Conservation (phyloP, 495 filamentous ascomycete species). For the Hypoxylon rickii region DNA sequence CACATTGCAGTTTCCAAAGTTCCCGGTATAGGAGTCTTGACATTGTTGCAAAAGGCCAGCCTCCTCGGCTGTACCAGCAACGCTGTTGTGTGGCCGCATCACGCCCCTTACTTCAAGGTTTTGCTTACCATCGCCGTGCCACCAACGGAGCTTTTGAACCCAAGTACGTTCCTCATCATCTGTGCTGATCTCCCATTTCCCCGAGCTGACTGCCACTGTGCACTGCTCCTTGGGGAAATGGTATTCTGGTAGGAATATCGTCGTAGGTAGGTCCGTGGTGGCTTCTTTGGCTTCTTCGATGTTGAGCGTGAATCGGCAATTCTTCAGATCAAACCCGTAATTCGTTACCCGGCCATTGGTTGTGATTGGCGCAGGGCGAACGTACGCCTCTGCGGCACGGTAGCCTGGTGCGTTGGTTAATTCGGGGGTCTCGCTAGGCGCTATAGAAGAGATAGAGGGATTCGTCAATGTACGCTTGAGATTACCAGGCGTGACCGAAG, state of each 20-base stretch:
- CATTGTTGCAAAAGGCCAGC: slow-evolving; percentile 54
- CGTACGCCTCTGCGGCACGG: slow-evolving; percentile 88
- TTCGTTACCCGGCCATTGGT: slow-evolving; percentile 68
- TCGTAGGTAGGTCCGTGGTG: slow-evolving; percentile 68
- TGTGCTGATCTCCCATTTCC: slow-evolving; percentile 83
- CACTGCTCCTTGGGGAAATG: slow-evolving; percentile 82
- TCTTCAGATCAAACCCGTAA: slow-evolving; percentile 79
- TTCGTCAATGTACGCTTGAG: slow-evolving; percentile 73
- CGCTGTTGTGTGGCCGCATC: slow-evolving; percentile 50
- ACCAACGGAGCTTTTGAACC: slow-evolving; percentile 82
- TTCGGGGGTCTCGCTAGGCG: slow-evolving; percentile 55
- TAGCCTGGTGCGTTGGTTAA: slow-evolving; percentile 68
- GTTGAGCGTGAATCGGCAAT: slow-evolving; percentile 71
- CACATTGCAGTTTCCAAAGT: slow-evolving; percentile 41
- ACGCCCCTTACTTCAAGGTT: slow-evolving; percentile 77
- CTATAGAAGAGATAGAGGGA: slow-evolving; percentile 68
- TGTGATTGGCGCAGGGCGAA: slow-evolving; percentile 81
- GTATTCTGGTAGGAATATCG: slow-evolving; percentile 87
- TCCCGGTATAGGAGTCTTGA: slow-evolving; percentile 43
- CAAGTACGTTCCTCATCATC: slow-evolving; percentile 69
- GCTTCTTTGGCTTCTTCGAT: slow-evolving; percentile 59
- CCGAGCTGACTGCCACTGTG: slow-evolving; percentile 74
- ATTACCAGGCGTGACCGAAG: slow-evolving; percentile 67
- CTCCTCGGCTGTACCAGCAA: slow-evolving; percentile 46
- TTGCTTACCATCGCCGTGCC: slow-evolving; percentile 86